Evolutionary conservation across 768 basidiomycete genomes (phyloP), one percentile per base, ranked within the genome.

Genomic region (Piloderma croceum): DNA sequence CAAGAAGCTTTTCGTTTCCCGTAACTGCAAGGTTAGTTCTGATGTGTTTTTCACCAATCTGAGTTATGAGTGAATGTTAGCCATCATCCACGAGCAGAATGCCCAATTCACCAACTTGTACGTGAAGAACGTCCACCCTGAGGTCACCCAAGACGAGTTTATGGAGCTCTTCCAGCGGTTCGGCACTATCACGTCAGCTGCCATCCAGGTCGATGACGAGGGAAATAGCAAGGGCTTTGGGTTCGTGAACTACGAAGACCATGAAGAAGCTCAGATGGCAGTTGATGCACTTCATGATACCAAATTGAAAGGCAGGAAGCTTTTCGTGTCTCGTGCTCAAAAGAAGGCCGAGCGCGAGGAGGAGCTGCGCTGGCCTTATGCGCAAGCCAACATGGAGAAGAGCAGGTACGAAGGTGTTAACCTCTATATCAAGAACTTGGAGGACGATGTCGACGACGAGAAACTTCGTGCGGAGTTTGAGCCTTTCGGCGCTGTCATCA

Each of bases 351-450:
- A 99, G 70, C 91, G 96, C 36, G 93, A 99, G 68, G 91, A 97
- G 54, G 94, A 98, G 67, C 68, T 99, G 37, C 85, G 90, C 60
- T 78, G 76, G 62, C 85, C 83, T 2, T 96, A 97, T 64, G 94
- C 98, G 69, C 82, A 84, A 57, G 89, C 91, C 38, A 91, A 92
- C 70, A 78, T 91, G 79, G 96, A 99, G 78, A 92, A 93, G 66
- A 87, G 83, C 82, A 99, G 98, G 69, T 96, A 90, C 57, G 92
- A 96, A 53, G 96, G 96, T 42, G 93, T 97, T 64, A 99, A 99
- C 72, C 75, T 99, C 42, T 99, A 98, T 73, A 83, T 98, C 81
- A 99, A 98, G 79, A 99, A 99, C 71, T 69, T 99, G 63, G 94
- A 97, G 65, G 94, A 97, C 62, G 93, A 96, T 53, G 76, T 96